Percentiles rank a stretch among this genome's conserved stretches.
Conservation (phyloP, 495 filamentous ascomycete genomes). For the Cetradonia linearis region DNA sequence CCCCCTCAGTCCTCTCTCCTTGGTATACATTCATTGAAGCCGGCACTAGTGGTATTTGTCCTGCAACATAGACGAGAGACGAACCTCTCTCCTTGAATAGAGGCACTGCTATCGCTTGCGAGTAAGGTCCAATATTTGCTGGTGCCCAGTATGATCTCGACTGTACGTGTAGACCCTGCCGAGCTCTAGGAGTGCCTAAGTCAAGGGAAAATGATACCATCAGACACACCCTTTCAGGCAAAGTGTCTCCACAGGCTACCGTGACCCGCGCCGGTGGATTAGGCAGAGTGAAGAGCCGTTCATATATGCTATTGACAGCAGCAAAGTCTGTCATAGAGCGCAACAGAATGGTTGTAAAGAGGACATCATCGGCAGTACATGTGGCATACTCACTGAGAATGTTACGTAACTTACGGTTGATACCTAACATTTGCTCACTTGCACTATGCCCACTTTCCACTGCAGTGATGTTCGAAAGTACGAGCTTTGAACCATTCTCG, state of each 20-base stretch:
- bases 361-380: constrained; percentile 45
- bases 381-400: constrained; percentile 16
- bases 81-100: constrained; percentile 18
- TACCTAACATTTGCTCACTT: constrained; percentile 38
- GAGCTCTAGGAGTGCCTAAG: constrained; percentile 27
- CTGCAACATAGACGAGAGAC: constrained; percentile 55
- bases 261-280: constrained; percentile 81
- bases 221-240: constrained; percentile 50
- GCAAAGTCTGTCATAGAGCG: constrained; percentile 71
- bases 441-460: constrained; percentile 33
- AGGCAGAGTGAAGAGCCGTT: constrained; percentile 50
- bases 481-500: constrained; percentile 28
- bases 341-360: constrained; percentile 66
- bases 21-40: constrained; percentile 55
- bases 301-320: constrained; percentile 63
- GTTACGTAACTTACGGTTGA: constrained; percentile 34
- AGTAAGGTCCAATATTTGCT: constrained; percentile 96
- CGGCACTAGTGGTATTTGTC: constrained; percentile 85
- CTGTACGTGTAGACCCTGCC: constrained; percentile 76
- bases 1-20: background rate
- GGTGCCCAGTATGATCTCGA: constrained; percentile 94
- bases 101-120: constrained; percentile 67
- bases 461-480: constrained; percentile 38
- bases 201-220: constrained; percentile 47
- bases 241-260: constrained; percentile 57